Evolutionary conservation across 1,284 basidiomycete genomes (phyloP).

Genomic region (Trichosporon coremiiforme): DNA sequence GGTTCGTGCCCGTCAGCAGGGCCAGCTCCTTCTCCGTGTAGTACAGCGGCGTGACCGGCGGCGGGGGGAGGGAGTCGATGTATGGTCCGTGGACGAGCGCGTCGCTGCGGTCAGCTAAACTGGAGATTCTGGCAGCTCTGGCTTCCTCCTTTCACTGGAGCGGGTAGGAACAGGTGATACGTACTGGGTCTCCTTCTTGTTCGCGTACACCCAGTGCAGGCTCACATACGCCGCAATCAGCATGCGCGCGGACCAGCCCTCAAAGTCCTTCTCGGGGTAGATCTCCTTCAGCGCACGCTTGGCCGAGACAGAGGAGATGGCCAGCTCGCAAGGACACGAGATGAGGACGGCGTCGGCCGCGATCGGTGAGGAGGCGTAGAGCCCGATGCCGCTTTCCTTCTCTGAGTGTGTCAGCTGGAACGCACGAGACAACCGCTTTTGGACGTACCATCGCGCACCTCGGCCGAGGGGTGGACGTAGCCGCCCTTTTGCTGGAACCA

Average conservation of each 20-base stretch:
- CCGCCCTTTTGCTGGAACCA: constrained; percentile 23
- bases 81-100: constrained; percentile 63
- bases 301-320: constrained; percentile 63
- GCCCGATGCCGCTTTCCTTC: constrained; percentile 62
- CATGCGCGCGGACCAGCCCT: constrained; percentile 69
- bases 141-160: no score
- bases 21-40: constrained; percentile 67
- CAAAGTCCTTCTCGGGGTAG: constrained; percentile 35
- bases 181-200: constrained; percentile 24
- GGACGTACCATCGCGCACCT: constrained; percentile 51
- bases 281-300: constrained; percentile 16
- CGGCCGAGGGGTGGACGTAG: constrained; percentile 27
- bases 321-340: constrained; percentile 72
- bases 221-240: constrained; percentile 70
- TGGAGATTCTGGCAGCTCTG: no score
- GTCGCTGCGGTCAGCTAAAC: constrained; percentile 23
- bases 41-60: constrained; percentile 69
- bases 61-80: constrained; percentile 66
- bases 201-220: constrained; percentile 65
- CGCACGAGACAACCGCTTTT: no score
- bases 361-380: constrained; percentile 62
- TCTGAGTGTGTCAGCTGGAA: constrained; percentile 37
- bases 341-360: constrained; percentile 64
- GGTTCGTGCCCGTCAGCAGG: constrained; percentile 71
- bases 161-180: no score